Evolutionary conservation across 805 yeast genomes (phyloP).

Genomic region (Wickerhamiella parazyma): DNA sequence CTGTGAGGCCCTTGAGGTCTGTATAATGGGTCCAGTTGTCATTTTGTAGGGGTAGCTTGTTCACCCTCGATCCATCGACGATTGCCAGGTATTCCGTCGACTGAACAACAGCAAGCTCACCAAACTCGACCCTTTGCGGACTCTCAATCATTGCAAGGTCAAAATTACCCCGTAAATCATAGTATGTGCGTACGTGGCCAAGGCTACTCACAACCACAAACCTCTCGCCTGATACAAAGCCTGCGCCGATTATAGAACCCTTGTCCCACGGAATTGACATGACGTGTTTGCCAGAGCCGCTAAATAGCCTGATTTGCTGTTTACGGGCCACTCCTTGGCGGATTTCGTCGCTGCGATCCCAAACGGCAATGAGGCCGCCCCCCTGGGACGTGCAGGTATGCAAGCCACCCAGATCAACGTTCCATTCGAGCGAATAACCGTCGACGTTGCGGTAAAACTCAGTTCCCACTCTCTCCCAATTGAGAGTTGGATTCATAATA

Average conservation of each 20-base stretch:
- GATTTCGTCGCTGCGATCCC: conserved; percentile 14
- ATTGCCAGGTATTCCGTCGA: neutral
- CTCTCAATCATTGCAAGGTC: conserved; percentile 18
- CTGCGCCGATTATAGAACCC: conserved; percentile 41
- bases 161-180: conserved; percentile 56
- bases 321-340: conserved; percentile 9
- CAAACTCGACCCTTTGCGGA: neutral
- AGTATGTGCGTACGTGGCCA: conserved; percentile 43
- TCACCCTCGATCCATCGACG: neutral
- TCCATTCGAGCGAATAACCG: conserved; percentile 45
- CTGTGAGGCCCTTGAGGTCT: too few species aligned
- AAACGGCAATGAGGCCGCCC: conserved; percentile 42
- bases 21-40: neutral
- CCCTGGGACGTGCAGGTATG: conserved; percentile 37
- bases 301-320: conserved; percentile 20
- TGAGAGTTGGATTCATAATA: conserved; percentile 22
- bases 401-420: conserved; percentile 31
- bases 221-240: conserved; percentile 40
- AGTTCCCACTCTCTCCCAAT: conserved; percentile 70
- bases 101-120: neutral
- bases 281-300: conserved; percentile 23
- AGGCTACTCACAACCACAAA: conserved; percentile 41
- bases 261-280: conserved; percentile 26
- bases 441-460: conserved; percentile 52
- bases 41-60: neutral